Percentiles rank a stretch among this genome's conserved stretches.
These are phyloP conservation scores for Anisogramma anomala DNA, from an alignment of 2,329 filamentous ascomycete species.

Conservation along the genomic window DNA sequence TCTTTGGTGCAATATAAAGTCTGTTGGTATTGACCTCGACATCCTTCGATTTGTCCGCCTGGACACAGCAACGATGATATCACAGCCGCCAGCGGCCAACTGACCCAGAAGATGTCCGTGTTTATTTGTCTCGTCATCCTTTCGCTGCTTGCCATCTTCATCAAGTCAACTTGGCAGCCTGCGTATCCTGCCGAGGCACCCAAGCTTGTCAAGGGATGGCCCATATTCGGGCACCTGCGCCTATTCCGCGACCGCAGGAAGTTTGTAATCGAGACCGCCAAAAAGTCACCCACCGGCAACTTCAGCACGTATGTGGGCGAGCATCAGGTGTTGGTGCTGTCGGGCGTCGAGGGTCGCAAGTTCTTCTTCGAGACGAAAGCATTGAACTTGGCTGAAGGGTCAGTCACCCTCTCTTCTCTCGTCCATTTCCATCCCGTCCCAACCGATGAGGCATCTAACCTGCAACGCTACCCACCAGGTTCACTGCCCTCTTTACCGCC, in stretches of 20 bases:
- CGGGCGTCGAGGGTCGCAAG: slow-evolving; percentile 30
- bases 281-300: slow-evolving; percentile 28
- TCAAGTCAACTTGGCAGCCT: slow-evolving; percentile 18
- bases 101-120: too few species aligned
- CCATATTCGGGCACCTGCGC: slow-evolving; percentile 29
- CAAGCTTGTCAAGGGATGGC: slow-evolving; percentile 19
- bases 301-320: slow-evolving; percentile 39
- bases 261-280: slow-evolving; percentile 25
- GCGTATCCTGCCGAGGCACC: slow-evolving; percentile 19
- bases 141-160: slow-evolving; percentile 14
- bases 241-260: slow-evolving; percentile 35
- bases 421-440: too few species aligned
- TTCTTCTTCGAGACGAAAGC: slow-evolving; percentile 35
- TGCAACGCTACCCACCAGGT: too few species aligned
- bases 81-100: too few species aligned
- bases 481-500: too few species aligned
- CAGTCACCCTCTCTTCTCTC: slow-evolving; percentile 14
- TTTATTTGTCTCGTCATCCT: slow-evolving; percentile 17
- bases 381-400: slow-evolving; percentile 33
- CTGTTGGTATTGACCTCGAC: too few species aligned
- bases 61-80: too few species aligned
- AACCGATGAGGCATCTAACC: too few species aligned
- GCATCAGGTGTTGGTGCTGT: slow-evolving; percentile 32
- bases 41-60: too few species aligned
- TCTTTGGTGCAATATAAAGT: too few species aligned